phyloP scores from a whole-genome alignment of 495 filamentous ascomycete species.

The Tuber microsphaerosporum region DNA sequence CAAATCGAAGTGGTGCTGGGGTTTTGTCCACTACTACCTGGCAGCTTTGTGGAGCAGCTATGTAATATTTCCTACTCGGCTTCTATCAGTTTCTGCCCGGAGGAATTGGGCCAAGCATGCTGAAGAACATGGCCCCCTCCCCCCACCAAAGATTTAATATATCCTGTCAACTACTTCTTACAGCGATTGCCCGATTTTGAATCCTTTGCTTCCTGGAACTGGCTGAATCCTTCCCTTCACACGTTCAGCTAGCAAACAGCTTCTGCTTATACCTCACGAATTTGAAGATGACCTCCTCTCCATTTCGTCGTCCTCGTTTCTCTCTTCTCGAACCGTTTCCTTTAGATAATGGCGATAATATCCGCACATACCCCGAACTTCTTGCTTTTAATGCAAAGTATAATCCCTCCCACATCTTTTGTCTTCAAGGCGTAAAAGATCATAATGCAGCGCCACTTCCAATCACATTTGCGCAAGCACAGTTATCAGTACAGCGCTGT shows the following conservation, averaged over 20 bases:
- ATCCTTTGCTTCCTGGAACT: not conserved
- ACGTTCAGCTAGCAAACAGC: not conserved
- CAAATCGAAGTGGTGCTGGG: not conserved
- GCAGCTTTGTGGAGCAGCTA: not conserved
- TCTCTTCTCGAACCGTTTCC: conserved; percentile 18
- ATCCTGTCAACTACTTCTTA: not conserved
- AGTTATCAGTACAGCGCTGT: conserved; percentile 26
- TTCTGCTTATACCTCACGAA: not conserved
- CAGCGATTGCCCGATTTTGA: not conserved
- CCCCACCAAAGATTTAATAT: not conserved
- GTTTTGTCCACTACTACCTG: not conserved
- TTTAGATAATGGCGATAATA: conserved; percentile 16
- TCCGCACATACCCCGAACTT: conserved; percentile 26
- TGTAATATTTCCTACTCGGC: not conserved
- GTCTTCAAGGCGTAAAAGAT: conserved; percentile 25
- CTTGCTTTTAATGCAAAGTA: conserved; percentile 29
- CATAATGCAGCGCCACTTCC: conserved; percentile 11
- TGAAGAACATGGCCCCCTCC: not conserved
- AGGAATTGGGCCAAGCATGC: not conserved
- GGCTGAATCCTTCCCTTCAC: not conserved
- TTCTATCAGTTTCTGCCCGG: not conserved
- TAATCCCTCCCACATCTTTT: conserved; percentile 24
- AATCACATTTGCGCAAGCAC: conserved; percentile 26
- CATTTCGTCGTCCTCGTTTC: conserved; percentile 25
- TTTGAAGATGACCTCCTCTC: conserved; percentile 1